Percentiles rank a stretch among this genome's conserved stretches.
Conservation (phyloP, 257 asterid genomes). For the Thymus mandschuricus region DNA sequence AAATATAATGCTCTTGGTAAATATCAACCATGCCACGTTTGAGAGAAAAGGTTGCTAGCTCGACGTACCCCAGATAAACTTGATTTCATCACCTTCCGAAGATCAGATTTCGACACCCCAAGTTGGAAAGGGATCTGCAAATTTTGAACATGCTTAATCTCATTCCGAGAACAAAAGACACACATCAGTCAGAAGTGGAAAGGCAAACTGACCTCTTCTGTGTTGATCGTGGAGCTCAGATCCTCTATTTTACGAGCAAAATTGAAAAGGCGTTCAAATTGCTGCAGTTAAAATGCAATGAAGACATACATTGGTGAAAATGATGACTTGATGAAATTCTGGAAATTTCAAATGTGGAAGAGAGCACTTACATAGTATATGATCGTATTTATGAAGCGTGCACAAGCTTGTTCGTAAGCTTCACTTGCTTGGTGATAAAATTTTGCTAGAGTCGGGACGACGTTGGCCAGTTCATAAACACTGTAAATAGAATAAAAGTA, state of each 20-base stretch:
- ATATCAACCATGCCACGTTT: constrained; percentile 18
- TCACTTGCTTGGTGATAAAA: constrained; percentile 99
- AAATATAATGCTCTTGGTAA: constrained; percentile 17
- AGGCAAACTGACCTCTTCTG: constrained; percentile 82
- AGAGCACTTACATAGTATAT: constrained; percentile 72
- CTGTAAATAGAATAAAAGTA: constrained; percentile 46
- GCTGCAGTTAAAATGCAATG: constrained; percentile 55
- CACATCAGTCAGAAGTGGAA: no score
- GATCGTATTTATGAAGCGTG: constrained; percentile 80
- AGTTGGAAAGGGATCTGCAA: constrained; percentile 90
- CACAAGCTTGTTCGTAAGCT: constrained; percentile 89
- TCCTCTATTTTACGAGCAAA: constrained; percentile 97
- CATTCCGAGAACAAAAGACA: constrained; percentile 12
- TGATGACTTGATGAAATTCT: background rate
- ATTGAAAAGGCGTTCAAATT: constrained; percentile 90
- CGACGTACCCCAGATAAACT: constrained; percentile 87
- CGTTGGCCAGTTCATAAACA: constrained; percentile 94
- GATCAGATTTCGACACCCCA: constrained; percentile 85
- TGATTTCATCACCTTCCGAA: constrained; percentile 84
- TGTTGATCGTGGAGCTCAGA: constrained; percentile 56
- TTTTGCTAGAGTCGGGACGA: constrained; percentile 91
- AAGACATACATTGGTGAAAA: constrained; percentile 22
- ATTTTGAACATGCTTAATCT: constrained; percentile 17
- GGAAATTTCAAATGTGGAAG: background rate
- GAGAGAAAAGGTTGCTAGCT: constrained; percentile 15